Evolutionary conservation across 148 eudicot species (phyloP).

Genomic region (Pouteria glomerata): DNA sequence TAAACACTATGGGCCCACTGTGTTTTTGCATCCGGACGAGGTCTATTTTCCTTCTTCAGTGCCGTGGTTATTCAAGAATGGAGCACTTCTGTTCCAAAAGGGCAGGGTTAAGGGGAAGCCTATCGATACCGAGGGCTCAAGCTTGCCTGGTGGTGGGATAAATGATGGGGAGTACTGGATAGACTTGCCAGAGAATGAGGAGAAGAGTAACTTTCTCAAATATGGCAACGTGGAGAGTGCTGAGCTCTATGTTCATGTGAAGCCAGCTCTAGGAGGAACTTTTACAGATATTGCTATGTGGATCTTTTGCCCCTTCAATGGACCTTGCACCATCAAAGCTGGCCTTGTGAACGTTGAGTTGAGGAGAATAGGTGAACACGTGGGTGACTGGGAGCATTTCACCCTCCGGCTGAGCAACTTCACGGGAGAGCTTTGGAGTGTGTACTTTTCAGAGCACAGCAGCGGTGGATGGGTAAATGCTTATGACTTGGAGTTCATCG

Average conservation of each 20-base stretch:
- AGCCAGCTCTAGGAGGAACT: constrained; percentile 89
- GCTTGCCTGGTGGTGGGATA: constrained; percentile 62
- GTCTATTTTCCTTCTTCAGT: constrained; percentile 85
- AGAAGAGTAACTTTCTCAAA: constrained; percentile 40
- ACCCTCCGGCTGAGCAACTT: constrained; percentile 94
- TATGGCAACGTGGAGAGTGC: constrained; percentile 70
- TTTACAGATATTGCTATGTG: constrained; percentile 93
- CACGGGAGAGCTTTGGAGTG: constrained; percentile 63
- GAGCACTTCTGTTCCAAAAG: constrained; percentile 55
- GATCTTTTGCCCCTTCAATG: constrained; percentile 94
- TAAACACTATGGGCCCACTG: constrained; percentile 76
- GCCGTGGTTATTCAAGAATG: constrained; percentile 86
- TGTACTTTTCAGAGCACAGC: constrained; percentile 79
- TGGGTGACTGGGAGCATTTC: constrained; percentile 92
- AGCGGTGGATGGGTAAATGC: constrained; percentile 82
- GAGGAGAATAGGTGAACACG: too few species aligned
- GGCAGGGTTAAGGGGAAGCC: constrained; percentile 41
- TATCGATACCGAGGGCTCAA: constrained; percentile 67
- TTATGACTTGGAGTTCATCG: constrained; percentile 57
- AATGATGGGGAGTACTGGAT: constrained; percentile 82
- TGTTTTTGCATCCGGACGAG: constrained; percentile 86
- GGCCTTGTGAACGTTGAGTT: constrained; percentile 42
- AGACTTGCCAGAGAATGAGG: constrained; percentile 60
- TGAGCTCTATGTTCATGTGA: constrained; percentile 79
- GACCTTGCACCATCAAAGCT: constrained; percentile 75